These are phyloP conservation scores for Amoebophrya sp. DNA, from an alignment of 169 alveolate species.

Conservation along the genomic window DNA sequence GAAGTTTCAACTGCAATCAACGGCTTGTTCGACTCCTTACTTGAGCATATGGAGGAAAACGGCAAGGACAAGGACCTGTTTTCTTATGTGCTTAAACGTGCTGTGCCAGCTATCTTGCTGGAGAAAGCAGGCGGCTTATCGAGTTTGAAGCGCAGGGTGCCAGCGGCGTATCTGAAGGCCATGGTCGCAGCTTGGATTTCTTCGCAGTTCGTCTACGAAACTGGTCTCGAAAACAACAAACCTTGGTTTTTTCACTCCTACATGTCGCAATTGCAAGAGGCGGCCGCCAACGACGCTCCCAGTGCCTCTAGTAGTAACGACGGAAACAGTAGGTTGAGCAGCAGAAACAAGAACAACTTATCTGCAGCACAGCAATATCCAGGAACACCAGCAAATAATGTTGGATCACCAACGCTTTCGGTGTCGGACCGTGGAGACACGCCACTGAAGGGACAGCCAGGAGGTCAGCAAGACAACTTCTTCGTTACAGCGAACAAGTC, in stretches of 20 bases:
- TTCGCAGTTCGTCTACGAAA: slow-evolving; percentile 58
- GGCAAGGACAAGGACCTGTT: not conserved
- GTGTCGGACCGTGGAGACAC: too few relatives aligned
- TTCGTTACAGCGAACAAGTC: too few relatives aligned
- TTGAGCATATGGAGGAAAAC: not conserved
- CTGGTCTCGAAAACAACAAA: slow-evolving; percentile 58
- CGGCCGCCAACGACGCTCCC: not conserved
- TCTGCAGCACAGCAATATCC: too few relatives aligned
- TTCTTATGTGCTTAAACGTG: slow-evolving; percentile 39
- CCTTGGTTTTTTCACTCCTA: slow-evolving; percentile 63
- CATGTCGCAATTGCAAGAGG: slow-evolving; percentile 34
- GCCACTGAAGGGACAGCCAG: too few relatives aligned
- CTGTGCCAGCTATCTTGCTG: slow-evolving; percentile 59
- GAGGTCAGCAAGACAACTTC: too few relatives aligned
- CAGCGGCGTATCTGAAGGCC: slow-evolving; percentile 59
- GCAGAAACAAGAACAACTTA: too few relatives aligned
- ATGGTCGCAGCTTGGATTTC: slow-evolving; percentile 61
- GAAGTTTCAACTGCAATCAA: slow-evolving; percentile 41
- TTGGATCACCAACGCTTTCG: too few relatives aligned
- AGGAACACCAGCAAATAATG: too few relatives aligned
- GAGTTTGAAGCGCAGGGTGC: slow-evolving; percentile 56
- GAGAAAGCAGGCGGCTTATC: slow-evolving; percentile 56
- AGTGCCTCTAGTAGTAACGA: too few relatives aligned
- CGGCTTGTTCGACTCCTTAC: not conserved
- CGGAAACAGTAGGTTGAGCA: too few relatives aligned